Conservation (phyloP, 331 rosid species). For the Pyracantha coccinea region DNA sequence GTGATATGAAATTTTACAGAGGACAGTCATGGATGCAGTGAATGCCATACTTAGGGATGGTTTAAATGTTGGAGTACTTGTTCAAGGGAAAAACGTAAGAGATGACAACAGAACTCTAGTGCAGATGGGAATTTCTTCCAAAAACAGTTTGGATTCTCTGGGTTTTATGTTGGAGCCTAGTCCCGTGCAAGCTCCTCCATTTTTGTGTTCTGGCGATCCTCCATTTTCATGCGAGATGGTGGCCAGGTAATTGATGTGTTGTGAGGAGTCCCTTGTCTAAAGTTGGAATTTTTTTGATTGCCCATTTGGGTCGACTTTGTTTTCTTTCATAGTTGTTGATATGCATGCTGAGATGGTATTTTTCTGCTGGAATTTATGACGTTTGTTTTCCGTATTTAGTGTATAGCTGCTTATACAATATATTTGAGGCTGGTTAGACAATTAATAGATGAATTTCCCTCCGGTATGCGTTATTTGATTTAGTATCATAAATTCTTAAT, state of each 20-base stretch:
- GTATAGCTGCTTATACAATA: background rate
- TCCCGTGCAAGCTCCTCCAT: slow-evolving; percentile 31
- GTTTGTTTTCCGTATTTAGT: background rate
- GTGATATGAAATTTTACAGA: slow-evolving; percentile 20
- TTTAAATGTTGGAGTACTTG: slow-evolving; percentile 50
- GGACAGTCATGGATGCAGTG: slow-evolving; percentile 67
- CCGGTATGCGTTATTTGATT: background rate
- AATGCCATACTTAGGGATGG: slow-evolving; percentile 56
- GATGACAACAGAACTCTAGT: slow-evolving; percentile 59
- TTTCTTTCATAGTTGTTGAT: background rate
- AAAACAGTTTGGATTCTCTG: slow-evolving; percentile 50
- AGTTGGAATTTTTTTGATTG: slow-evolving; percentile 1
- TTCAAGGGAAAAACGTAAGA: slow-evolving; percentile 56
- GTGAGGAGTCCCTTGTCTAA: slow-evolving; percentile 1
- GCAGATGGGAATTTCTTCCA: slow-evolving; percentile 58
- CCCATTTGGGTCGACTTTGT: background rate
- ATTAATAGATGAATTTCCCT: background rate
- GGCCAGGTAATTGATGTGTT: slow-evolving; percentile 33
- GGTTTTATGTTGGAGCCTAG: slow-evolving; percentile 60
- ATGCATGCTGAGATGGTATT: background rate
- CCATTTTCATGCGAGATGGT: slow-evolving; percentile 22
- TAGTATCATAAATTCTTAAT: background rate
- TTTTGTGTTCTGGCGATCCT: slow-evolving; percentile 25
- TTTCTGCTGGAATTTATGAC: background rate
- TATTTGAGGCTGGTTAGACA: background rate